Evolutionary conservation across 169 alveolate species (phyloP), one percentile per base, ranked within the genome.

Genomic region (Plasmodium reichenowi): DNA sequence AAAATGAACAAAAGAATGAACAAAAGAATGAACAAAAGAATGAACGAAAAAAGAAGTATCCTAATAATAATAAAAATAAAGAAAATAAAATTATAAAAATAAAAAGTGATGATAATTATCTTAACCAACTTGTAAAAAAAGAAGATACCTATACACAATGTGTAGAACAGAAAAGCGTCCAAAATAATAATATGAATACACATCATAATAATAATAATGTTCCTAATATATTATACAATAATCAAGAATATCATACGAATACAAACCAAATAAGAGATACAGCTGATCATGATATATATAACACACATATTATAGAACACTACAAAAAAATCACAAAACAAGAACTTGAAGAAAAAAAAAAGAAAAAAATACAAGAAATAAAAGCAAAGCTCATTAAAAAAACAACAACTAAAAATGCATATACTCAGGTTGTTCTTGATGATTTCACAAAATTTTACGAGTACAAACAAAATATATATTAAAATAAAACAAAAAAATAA

Each of bases 391-490:
- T 83, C 54, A 83, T 83, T 50, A 83, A 72, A 72, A 83, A 67
- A 29, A 6, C 26, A 70, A 45, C 68, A 24, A 67, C 38, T 38
- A 83, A 47, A 64, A 70, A 83, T 62, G 91, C 50, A 5, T 72
- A 48, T 12, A 68, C 91, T 12, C 91, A 83, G 24, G 91, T 83
- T 62, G 13, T 83, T 38, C 64, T 83, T 43, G 85, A 83, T 32
- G 91, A 83, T 43, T 83, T 83, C 47, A 52, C 85, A 26, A 68
- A 68, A 83, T 83, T 43, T 70, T 83, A 83, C 73, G 85, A 71
- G 91, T 83, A 83, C 10, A 9, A 68, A 83, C 15, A 15, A 54
- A 0, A 75, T 13, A 76, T n/a, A 50, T 13, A 72, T 9, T 4
- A 17, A 62, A 62, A 62, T n/a, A 54, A 54, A 54, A n/a, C 17